A percentile compares a stretch with the other conserved stretches of the same genome.
Evolutionary conservation across 2,329 filamentous ascomycete genomes (phyloP).

Genomic region (Neofusicoccum ribis): DNA sequence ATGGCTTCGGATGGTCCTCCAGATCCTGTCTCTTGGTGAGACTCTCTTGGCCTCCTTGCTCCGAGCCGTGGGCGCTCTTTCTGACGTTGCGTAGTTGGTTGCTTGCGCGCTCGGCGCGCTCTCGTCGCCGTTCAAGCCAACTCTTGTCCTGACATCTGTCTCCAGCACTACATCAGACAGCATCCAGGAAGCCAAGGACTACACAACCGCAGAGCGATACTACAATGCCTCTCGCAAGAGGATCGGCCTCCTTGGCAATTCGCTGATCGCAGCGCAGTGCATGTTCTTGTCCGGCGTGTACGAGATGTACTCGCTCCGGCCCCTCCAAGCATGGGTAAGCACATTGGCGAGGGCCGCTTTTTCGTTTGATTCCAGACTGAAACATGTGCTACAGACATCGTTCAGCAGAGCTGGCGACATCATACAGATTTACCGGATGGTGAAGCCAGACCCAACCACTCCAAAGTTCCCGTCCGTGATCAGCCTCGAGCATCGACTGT

Average conservation of each 20-base stretch:
- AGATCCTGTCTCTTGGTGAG: constrained; percentile 34
- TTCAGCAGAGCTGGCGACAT: constrained; percentile 3
- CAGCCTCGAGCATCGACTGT: constrained; percentile 31
- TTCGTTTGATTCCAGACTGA: too few relatives aligned
- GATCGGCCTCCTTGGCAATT: constrained; percentile 31
- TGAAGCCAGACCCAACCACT: constrained; percentile 11
- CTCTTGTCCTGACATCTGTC: neutral
- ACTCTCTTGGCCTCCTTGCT: neutral
- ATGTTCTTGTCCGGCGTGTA: constrained; percentile 36
- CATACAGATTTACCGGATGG: neutral
- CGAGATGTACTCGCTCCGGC: constrained; percentile 37
- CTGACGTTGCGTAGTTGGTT: constrained; percentile 26
- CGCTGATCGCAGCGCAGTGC: constrained; percentile 33
- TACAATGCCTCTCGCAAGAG: constrained; percentile 35
- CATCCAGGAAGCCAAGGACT: neutral
- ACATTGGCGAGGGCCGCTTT: constrained; percentile 22
- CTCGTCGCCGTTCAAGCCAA: constrained; percentile 25
- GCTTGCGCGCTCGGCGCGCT: constrained; percentile 35
- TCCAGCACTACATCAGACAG: too few relatives aligned
- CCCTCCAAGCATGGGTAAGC: constrained; percentile 32
- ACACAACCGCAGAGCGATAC: constrained; percentile 29
- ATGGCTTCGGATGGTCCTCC: constrained; percentile 32
- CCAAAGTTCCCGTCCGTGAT: constrained; percentile 10
- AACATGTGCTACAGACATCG: neutral
- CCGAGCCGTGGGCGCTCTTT: neutral